Evolutionary conservation across 2,329 filamentous ascomycete species (phyloP), one percentile per base, ranked within the genome.

Genomic region (Lecanicillium sp.): DNA sequence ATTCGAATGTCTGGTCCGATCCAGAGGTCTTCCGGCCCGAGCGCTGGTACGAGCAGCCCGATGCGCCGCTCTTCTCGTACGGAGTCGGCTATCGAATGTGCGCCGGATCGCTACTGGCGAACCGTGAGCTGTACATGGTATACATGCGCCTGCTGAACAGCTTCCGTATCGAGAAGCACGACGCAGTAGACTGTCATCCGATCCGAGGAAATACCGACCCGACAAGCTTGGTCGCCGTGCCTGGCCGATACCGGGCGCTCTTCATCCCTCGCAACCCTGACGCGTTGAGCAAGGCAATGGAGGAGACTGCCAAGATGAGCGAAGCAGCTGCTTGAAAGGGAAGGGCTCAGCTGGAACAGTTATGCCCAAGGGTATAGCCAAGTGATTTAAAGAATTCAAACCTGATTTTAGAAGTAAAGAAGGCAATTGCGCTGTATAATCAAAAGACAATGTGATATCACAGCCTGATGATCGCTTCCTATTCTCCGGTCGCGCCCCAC

Each of bases 71-170:
- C 19, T 79, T 79, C 55, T 77, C 74, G 0, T 80, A 79, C 44
- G 77, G 77, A 1, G 59, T 80, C 17, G 77, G 77, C 2, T 79
- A 79, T 47, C 67, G 75, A 29, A 80, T 80, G 76, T 81, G 77
- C 46, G 74, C 76, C 2, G 77, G 76, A 28, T 77, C 69, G 2
- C 51, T 79, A 14, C 63, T 82, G 3, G 77, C 78, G 10, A 81
- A 82, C 49, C 65, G 78, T 2, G 79, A 83, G 51, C 61, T 83
- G 14, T 83, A 84, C 44, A 62, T 81, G 9, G 65, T 79, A 10
- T 82, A 78, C 50, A 68, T 81, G 58, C 68, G 79, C 20, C 70
- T 77, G 46, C 57, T 83, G 18, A 77, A 71, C 53, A 73, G 72
- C 48, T 81, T 82, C 55, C 69, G 71, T 43, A 70, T 83, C 40